Percentiles rank a stretch among this genome's conserved stretches.
Evolutionary conservation across 306 rosid species (phyloP).

Genomic region (Gastrolobium bilobum): DNA sequence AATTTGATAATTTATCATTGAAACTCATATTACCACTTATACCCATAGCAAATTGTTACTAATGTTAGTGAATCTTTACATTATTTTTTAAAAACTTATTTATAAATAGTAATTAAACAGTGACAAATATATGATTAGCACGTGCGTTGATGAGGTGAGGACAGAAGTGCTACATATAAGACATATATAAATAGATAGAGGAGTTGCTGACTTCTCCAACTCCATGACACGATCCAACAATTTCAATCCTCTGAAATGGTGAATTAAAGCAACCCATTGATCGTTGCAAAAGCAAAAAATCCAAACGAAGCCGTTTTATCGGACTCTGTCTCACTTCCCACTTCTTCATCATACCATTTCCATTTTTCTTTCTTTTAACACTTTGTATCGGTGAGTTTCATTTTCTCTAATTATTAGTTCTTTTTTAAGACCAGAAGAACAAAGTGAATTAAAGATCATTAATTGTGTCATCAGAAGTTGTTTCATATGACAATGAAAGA

Average conservation of each 20-base stretch:
- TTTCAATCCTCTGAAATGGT: conserved; percentile 30
- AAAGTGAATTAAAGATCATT: not conserved
- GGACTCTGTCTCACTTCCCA: conserved; percentile 39
- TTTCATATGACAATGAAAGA: conserved; percentile 48
- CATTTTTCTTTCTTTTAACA: not conserved
- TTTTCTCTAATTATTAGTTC: not conserved
- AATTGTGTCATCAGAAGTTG: conserved; percentile 3
- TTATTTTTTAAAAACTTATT: not conserved
- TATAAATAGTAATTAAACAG: not conserved
- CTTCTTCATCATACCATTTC: not conserved
- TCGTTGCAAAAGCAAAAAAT: conserved; percentile 33
- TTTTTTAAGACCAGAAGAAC: not conserved
- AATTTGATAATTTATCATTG: too few species aligned
- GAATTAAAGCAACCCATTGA: not conserved
- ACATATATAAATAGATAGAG: conserved; percentile 42
- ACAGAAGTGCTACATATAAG: conserved; percentile 35
- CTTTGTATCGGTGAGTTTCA: conserved; percentile 27
- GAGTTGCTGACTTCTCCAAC: conserved; percentile 42
- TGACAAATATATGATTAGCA: not conserved
- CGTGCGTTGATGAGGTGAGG: conserved; percentile 9
- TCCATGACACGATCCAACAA: conserved; percentile 25
- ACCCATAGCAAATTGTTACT: too few species aligned
- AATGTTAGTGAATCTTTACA: too few species aligned
- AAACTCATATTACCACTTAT: too few species aligned
- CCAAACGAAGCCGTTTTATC: not conserved